These are phyloP conservation scores for Nymphaea thermarum DNA, from an alignment of 164 flowering plant genomes.

Conservation along the genomic window DNA sequence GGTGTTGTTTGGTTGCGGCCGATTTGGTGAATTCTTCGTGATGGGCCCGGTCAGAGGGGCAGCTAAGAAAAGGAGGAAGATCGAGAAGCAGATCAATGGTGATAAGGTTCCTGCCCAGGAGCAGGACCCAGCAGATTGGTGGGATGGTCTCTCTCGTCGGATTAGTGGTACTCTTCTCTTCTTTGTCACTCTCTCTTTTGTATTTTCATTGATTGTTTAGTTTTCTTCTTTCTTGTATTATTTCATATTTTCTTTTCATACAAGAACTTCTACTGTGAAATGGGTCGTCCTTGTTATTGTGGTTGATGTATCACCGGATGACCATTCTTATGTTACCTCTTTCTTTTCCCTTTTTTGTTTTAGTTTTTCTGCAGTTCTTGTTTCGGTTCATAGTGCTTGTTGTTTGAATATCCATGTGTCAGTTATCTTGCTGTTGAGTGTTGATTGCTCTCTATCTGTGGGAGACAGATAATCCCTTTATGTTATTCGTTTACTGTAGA, in stretches of 20 bases:
- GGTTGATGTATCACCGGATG: not conserved
- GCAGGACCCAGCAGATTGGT: conserved; percentile 36
- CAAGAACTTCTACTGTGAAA: not conserved
- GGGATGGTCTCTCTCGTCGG: conserved; percentile 49
- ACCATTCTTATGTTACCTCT: no score
- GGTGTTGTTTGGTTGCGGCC: conserved; percentile 5
- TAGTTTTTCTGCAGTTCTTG: no score
- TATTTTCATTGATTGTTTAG: not conserved
- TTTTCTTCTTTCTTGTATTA: not conserved
- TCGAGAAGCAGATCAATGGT: not conserved
- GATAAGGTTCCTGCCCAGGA: not conserved
- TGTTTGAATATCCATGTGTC: no score
- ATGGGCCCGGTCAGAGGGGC: conserved; percentile 58
- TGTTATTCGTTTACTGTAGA: no score
- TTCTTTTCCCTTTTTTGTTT: no score
- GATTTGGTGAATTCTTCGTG: conserved; percentile 16
- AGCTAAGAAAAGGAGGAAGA: conserved; percentile 32
- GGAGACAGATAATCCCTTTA: no score
- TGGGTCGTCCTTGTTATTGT: not conserved
- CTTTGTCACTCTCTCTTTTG: not conserved
- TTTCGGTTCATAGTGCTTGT: no score
- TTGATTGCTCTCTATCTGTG: no score
- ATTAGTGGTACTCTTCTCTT: conserved; percentile 28
- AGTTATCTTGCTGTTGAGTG: no score
- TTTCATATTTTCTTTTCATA: no score